phyloP scores from a whole-genome alignment of 225 moss, liverwort and hornwort genomes.

The Neckera pumila region DNA sequence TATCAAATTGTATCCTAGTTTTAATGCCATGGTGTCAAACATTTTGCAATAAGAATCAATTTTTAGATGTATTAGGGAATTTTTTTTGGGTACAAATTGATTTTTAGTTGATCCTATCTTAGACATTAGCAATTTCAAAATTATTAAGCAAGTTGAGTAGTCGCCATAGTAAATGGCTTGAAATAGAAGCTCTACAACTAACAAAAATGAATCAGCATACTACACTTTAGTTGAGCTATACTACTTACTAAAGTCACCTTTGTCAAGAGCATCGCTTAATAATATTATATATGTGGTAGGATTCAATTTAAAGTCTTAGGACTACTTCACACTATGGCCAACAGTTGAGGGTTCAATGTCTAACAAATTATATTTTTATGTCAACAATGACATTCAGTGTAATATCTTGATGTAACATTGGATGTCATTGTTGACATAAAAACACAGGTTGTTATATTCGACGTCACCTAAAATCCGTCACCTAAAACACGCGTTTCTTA shows the following conservation, averaged over 20 bases:
- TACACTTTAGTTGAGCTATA: neutral
- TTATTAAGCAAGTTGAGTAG: neutral
- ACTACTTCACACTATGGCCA: no score
- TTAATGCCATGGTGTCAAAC: neutral
- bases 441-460: no score
- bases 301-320: neutral
- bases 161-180: neutral
- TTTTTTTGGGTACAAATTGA: accelerated
- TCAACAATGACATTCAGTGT: no score
- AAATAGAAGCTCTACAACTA: neutral
- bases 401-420: no score
- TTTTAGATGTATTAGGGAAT: neutral
- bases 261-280: neutral
- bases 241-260: neutral
- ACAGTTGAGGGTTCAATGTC: no score
- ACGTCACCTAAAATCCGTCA: no score
- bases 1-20: neutral
- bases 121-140: neutral
- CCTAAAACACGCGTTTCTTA: no score
- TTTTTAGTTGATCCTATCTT: neutral
- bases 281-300: neutral
- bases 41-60: neutral
- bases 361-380: no score
- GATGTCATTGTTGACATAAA: no score
- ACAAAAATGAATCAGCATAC: neutral